Evolutionary conservation across 2,329 filamentous ascomycete species (phyloP).

Genomic region (Exophiala mesophila): DNA sequence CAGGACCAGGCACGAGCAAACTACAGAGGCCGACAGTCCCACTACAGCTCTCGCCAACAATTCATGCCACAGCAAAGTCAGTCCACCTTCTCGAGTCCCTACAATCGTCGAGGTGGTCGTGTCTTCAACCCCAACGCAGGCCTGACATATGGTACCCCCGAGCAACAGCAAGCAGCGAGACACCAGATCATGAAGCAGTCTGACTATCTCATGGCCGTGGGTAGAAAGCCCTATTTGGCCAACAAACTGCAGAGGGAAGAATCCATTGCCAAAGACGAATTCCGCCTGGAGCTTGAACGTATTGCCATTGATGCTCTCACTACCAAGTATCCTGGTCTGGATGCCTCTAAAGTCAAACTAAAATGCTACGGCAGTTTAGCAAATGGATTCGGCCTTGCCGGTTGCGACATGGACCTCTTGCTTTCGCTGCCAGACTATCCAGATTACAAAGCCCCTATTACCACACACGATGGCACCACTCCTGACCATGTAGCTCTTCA

Average conservation of each 20-base stretch:
- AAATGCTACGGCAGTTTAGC: conserved; percentile 77
- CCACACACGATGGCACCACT: background rate
- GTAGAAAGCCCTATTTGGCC: conserved; percentile 7
- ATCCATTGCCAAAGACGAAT: conserved; percentile 64
- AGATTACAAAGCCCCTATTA: background rate
- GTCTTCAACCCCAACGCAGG: conserved; percentile 17
- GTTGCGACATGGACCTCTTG: conserved; percentile 87
- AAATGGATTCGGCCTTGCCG: conserved; percentile 79
- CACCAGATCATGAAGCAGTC: conserved; percentile 23
- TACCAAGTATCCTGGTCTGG: conserved; percentile 45
- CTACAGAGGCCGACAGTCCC: conserved; percentile 2
- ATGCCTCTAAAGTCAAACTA: conserved; percentile 57
- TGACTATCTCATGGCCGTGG: conserved; percentile 23
- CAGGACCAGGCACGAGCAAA: conserved; percentile 19
- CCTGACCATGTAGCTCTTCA: background rate
- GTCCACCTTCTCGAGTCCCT: background rate
- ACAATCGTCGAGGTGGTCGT: conserved; percentile 12
- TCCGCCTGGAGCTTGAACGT: conserved; percentile 60
- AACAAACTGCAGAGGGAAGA: conserved; percentile 41
- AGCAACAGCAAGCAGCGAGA: conserved; percentile 17
- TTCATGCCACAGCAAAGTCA: conserved; percentile 1
- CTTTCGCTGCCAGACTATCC: conserved; percentile 57
- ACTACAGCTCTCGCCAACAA: conserved; percentile 5
- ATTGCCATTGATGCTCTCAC: conserved; percentile 52
- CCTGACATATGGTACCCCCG: conserved; percentile 7